phyloP scores from a whole-genome alignment of 176 grass and related monocot species.

The Juncus effusus region DNA sequence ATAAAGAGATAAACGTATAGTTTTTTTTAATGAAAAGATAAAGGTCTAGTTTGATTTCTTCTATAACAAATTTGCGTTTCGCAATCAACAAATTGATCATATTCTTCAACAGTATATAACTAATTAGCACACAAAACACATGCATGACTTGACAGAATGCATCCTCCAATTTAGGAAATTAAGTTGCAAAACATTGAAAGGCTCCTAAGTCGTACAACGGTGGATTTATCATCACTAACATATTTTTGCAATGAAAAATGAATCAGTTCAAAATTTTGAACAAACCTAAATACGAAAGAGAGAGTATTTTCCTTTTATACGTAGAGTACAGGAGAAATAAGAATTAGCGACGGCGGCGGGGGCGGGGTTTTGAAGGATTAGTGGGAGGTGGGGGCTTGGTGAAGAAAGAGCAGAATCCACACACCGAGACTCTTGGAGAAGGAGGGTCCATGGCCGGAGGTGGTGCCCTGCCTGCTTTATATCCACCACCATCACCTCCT shows the following conservation, averaged over 20 bases:
- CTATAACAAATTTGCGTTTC: no score
- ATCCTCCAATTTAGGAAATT: no score
- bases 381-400: conserved; percentile 26
- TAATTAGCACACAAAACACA: no score
- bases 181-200: no score
- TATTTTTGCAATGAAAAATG: neutral
- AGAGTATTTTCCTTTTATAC: neutral
- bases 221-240: no score
- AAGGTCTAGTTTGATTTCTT: no score
- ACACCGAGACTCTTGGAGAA: conserved; percentile 63
- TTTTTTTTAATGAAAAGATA: no score
- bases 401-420: conserved; percentile 75
- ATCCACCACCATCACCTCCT: conserved; percentile 36
- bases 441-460: conserved; percentile 65
- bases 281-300: neutral
- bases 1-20: no score
- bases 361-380: conserved; percentile 8
- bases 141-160: no score
- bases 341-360: conserved; percentile 4
- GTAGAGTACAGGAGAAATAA: neutral
- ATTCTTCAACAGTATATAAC: no score
- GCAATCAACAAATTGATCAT: no score
- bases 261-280: neutral
- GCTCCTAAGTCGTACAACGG: no score
- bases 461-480: conserved; percentile 41